Conservation (phyloP, 2,329 filamentous ascomycete species). For the Penicillium sp. region DNA sequence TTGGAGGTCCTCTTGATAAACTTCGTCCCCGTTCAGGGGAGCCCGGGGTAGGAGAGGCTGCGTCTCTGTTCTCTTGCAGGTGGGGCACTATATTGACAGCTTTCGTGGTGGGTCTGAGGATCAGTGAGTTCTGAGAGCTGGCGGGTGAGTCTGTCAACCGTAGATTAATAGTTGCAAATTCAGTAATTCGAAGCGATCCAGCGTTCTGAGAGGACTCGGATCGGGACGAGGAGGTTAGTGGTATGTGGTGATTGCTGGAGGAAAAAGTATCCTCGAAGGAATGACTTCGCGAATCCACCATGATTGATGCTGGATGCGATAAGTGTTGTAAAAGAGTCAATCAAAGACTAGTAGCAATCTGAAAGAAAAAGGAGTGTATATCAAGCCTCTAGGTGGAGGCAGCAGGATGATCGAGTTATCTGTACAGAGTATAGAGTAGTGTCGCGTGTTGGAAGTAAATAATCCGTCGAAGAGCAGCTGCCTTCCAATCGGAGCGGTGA, state of each 20-base stretch:
- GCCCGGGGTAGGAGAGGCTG: constrained; percentile 1
- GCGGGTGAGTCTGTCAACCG: constrained; percentile 24
- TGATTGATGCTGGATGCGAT: constrained; percentile 21
- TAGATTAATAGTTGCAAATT: constrained; percentile 29
- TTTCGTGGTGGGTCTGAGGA: constrained; percentile 11
- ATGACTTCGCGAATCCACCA: constrained; percentile 36
- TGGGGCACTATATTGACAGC: constrained; percentile 4
- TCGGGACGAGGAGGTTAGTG: constrained; percentile 22
- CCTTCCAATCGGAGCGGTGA: neutral
- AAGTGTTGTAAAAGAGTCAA: constrained; percentile 7
- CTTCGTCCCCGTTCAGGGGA: constrained; percentile 21
- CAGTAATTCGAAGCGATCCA: constrained; percentile 13
- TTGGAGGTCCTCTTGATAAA: constrained; percentile 26
- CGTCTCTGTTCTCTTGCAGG: constrained; percentile 23
- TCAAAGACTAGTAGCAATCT: constrained; percentile 4
- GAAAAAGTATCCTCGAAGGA: constrained; percentile 35
- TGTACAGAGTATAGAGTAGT: neutral
- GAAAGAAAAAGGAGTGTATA: constrained; percentile 29
- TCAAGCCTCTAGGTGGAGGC: constrained; percentile 9
- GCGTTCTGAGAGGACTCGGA: constrained; percentile 19
- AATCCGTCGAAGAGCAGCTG: constrained; percentile 11
- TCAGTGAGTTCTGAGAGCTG: constrained; percentile 17
- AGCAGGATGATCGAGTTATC: constrained; percentile 14
- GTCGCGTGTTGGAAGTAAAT: constrained; percentile 13
- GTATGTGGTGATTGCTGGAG: constrained; percentile 16